Evolutionary conservation across 805 yeast genomes (phyloP).

Genomic region (Grigorovia humatica): DNA sequence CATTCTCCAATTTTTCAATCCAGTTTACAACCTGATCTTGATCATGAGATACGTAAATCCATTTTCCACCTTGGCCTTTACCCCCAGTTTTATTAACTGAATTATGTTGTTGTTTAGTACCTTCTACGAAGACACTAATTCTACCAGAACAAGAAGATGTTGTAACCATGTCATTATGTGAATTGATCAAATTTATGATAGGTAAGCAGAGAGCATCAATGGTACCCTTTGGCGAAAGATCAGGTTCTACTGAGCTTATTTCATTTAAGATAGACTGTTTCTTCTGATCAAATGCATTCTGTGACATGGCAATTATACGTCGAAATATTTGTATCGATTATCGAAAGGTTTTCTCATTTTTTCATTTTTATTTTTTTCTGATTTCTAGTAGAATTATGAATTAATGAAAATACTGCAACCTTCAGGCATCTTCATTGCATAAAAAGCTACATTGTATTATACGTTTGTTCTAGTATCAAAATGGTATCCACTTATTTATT

Average conservation of each 20-base stretch:
- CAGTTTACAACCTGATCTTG: slow-evolving; percentile 37
- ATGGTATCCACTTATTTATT: too few species aligned
- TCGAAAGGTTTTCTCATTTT: not conserved
- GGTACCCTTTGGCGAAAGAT: slow-evolving; percentile 80
- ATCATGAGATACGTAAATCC: slow-evolving; percentile 76
- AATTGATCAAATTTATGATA: slow-evolving; percentile 56
- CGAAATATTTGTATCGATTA: not conserved
- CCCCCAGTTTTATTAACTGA: slow-evolving; percentile 49
- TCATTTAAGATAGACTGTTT: slow-evolving; percentile 45
- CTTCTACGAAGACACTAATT: slow-evolving; percentile 73
- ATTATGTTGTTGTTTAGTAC: slow-evolving; percentile 36
- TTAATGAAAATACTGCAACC: too few species aligned
- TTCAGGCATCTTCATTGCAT: too few species aligned
- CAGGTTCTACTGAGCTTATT: slow-evolving; percentile 39
- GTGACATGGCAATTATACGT: not conserved
- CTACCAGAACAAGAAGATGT: slow-evolving; percentile 87
- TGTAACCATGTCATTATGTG: slow-evolving; percentile 59
- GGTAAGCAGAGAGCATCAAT: slow-evolving; percentile 71
- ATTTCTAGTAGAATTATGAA: not conserved
- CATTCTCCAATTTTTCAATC: slow-evolving; percentile 30
- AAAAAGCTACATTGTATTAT: too few species aligned
- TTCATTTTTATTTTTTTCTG: not conserved
- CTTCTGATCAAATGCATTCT: slow-evolving; percentile 57
- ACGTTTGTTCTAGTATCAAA: too few species aligned
- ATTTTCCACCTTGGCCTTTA: slow-evolving; percentile 75